Conservation (phyloP, 2,329 filamentous ascomycete species). For the Fusarium protoensiforme region DNA sequence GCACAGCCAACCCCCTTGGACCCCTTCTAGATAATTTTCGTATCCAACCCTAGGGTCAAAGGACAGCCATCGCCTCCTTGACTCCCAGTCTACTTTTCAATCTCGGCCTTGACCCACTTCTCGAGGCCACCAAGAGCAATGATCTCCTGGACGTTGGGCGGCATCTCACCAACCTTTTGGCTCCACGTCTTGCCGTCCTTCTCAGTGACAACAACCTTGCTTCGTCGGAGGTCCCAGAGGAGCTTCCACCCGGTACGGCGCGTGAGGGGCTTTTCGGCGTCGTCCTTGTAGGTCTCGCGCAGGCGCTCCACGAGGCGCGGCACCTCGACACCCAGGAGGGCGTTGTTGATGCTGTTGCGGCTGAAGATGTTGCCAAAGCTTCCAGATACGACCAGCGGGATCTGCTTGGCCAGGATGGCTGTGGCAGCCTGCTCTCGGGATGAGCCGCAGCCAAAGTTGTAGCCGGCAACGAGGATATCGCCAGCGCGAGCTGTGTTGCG, state of each 20-base stretch:
- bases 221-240: conserved; percentile 81
- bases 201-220: conserved; percentile 77
- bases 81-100: conserved; percentile 47
- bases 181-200: conserved; percentile 76
- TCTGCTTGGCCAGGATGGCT: conserved; percentile 82
- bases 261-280: conserved; percentile 67
- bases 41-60: not conserved
- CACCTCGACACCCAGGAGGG: conserved; percentile 77
- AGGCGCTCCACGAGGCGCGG: conserved; percentile 73
- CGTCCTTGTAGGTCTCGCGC: conserved; percentile 66
- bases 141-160: conserved; percentile 88
- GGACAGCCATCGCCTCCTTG: not conserved
- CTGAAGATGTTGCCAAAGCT: conserved; percentile 88
- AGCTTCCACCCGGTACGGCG: conserved; percentile 85
- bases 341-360: conserved; percentile 84
- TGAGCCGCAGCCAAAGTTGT: conserved; percentile 88
- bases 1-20: not conserved
- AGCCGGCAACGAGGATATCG: conserved; percentile 87
- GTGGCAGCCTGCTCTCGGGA: conserved; percentile 85
- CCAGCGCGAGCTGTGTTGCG: conserved; percentile 68
- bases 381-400: conserved; percentile 82
- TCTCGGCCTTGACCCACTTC: conserved; percentile 83
- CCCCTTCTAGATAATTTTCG: not conserved
- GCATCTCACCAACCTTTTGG: conserved; percentile 84
- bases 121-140: conserved; percentile 82